Percentiles rank a stretch among this genome's conserved stretches.
These are phyloP conservation scores for Zygnema cylindricum DNA, from an alignment of 139 green algal species.

Conservation along the genomic window DNA sequence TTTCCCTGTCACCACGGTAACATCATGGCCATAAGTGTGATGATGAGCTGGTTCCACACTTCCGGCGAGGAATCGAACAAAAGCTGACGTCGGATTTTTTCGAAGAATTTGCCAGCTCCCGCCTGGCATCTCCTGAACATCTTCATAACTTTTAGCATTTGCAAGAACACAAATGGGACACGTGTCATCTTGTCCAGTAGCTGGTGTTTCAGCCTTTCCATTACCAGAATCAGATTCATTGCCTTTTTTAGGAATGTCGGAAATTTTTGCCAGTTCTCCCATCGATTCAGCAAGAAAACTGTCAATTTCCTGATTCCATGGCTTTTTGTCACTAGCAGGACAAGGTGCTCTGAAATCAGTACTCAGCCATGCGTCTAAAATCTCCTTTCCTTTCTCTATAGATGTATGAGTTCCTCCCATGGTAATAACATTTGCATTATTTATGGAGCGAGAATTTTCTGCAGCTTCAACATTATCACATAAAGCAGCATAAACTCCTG, in stretches of 20 bases:
- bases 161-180: slow-evolving; percentile 22
- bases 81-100: neutral
- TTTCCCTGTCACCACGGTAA: slow-evolving; percentile 8
- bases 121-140: slow-evolving; percentile 9
- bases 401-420: slow-evolving; percentile 20
- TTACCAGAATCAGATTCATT: neutral
- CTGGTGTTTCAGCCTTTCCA: neutral
- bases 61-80: neutral
- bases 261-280: slow-evolving; percentile 22
- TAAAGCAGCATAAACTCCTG: slow-evolving; percentile 18
- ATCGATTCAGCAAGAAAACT: slow-evolving; percentile 16
- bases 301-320: neutral
- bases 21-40: slow-evolving; percentile 19
- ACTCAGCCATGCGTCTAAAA: slow-evolving; percentile 27
- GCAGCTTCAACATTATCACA: slow-evolving; percentile 8
- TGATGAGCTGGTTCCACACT: slow-evolving; percentile 23
- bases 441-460: slow-evolving; percentile 16
- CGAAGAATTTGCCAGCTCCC: slow-evolving; percentile 15
- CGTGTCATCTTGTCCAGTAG: neutral
- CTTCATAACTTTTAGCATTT: neutral
- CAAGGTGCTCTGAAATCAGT: slow-evolving; percentile 31
- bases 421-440: slow-evolving; percentile 18
- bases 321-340: slow-evolving; percentile 14
- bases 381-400: neutral
- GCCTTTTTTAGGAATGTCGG: neutral